Evolutionary conservation across 225 moss, liverwort and hornwort genomes (phyloP), one percentile per base, ranked within the genome.

Genomic region (Climacium dendroides): DNA sequence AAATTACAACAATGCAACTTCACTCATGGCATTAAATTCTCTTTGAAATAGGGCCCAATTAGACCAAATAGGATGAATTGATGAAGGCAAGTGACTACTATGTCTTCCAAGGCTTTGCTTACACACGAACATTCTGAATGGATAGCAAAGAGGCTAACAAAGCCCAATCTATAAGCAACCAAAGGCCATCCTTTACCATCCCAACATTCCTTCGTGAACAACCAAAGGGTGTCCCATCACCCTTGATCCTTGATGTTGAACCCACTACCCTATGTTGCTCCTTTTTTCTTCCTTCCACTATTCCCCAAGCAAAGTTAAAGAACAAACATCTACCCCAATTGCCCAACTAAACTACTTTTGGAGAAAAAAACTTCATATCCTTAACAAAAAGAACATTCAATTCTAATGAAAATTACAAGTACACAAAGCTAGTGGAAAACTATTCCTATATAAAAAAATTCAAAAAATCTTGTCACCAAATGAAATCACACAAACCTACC

Each of bases 101-200:
- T 12, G 4, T 7, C 7, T 37, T 37, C 3, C 0, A 0, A 37
- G 66, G 22, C 4, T 22, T 37, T 0, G 4, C 23, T 67, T 37
- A 2, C 7, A 37, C 4, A 13, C 6, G 37, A 4, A 0, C 2
- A 2, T 11, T 66, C 12, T 39, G 6, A 1, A 4, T 1, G 37
- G 3, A 23, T 19, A 23, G 23, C 2, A 1, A 1, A 10, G 15
- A 66, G 0, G 13, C 39, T 12, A 67, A 37, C 1, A 0, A 34
- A 67, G 4, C 23, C 2, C 3, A 1, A 67, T 23, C 0, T 7
- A 13, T 1, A 4, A 2, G 4, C 6, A 2, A 15, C 1, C 0
- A 9, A 0, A 70, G 1, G 14, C 14, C 24, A 24, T 14, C 2
- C 8, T 28, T 71, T 0, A 0, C 2, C 6, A 2, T 28, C 3